Base-by-base conservation (phyloP, 2,329 filamentous ascomycete species). In the Fusarium torreyae region DNA sequence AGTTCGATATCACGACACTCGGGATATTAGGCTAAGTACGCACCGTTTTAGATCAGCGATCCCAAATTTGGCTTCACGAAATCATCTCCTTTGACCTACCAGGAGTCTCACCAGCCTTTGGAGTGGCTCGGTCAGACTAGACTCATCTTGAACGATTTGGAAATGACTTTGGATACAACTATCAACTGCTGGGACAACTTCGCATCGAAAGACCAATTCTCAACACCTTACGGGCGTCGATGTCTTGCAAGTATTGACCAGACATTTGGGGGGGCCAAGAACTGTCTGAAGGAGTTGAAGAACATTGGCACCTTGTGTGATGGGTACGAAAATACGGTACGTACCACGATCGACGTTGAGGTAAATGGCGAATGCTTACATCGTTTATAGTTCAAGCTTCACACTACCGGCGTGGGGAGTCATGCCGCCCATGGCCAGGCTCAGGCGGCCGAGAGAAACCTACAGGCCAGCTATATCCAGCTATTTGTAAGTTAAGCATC, bases 101-200 rank as follows among this genome's bases (percentile, higher is more conserved):
- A 34, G 17, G 33, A 34, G 33, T 34, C 33, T 7, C 33, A 17
- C 5, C 4, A 17, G 33, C 33, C 4, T 7, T 17, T 34, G 15
- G 14, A 34, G 4, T 34, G 33, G 33, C 13, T 34, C 3, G 4
- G 33, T 6, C 13, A 6, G 11, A 34, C 33, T 7, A 14, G 15
- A 34, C 33, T 11, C 6, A 38, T 33, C 5, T 7, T 22, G 22
- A 13, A 17, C 10, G 4, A 52, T 10, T 31, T 62, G 14, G 40
- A 36, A 26, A 3, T 18, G 20, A 24, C 13, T 6, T n/a, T 67
- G 1, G 44, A 42, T 1, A 28, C n/a, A 13, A 51, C 60, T 1
- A 61, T 56, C 2, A 20, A 22, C 9, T 53, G 50, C 1, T 66
- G 63, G 63, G 38, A 66, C 7, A 50, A 33, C 17, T 61, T 46